phyloP scores from a whole-genome alignment of 345 rosid genomes.

The Hibiscus tridactylites region DNA sequence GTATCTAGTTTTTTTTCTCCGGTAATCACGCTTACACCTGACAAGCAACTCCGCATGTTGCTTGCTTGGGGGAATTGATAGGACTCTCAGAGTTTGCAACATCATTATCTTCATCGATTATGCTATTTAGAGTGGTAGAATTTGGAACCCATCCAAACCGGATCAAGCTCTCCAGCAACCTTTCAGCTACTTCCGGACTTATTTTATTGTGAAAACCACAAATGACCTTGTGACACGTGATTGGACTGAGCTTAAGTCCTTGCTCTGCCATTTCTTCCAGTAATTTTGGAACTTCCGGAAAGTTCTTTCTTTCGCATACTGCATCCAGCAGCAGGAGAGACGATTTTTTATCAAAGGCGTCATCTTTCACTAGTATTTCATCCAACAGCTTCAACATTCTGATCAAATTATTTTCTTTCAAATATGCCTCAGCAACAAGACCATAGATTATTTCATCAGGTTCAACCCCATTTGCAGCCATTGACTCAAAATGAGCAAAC shows the following conservation, averaged over 20 bases:
- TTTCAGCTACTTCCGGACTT: slow-evolving; percentile 38
- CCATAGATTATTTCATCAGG: slow-evolving; percentile 54
- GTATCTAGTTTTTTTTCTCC: slow-evolving; percentile 10
- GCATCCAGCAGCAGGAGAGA: slow-evolving; percentile 23
- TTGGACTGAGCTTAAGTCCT: slow-evolving; percentile 36
- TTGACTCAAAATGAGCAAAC: slow-evolving; percentile 51
- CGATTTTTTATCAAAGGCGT: slow-evolving; percentile 20
- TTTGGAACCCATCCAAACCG: slow-evolving; percentile 43
- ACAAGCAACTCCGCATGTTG: slow-evolving; percentile 10
- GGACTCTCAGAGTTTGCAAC: slow-evolving; percentile 7
- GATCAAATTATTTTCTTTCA: slow-evolving; percentile 43
- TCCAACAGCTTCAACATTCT: slow-evolving; percentile 42
- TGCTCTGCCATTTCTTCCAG: slow-evolving; percentile 31
- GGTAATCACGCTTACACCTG: slow-evolving; percentile 8
- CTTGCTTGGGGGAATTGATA: slow-evolving; percentile 19
- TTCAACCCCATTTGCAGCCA: slow-evolving; percentile 45
- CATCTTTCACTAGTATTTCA: slow-evolving; percentile 37
- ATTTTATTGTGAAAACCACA: slow-evolving; percentile 38
- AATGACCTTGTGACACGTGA: slow-evolving; percentile 41
- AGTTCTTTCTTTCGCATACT: slow-evolving; percentile 16
- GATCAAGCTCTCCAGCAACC: slow-evolving; percentile 41
- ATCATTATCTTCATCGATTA: slow-evolving; percentile 15
- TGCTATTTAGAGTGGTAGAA: slow-evolving; percentile 27
- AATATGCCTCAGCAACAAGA: slow-evolving; percentile 40
- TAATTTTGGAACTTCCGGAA: slow-evolving; percentile 15